Evolutionary conservation across 2,329 filamentous ascomycete species (phyloP).

Genomic region (Penicillium psychrosexuale): DNA sequence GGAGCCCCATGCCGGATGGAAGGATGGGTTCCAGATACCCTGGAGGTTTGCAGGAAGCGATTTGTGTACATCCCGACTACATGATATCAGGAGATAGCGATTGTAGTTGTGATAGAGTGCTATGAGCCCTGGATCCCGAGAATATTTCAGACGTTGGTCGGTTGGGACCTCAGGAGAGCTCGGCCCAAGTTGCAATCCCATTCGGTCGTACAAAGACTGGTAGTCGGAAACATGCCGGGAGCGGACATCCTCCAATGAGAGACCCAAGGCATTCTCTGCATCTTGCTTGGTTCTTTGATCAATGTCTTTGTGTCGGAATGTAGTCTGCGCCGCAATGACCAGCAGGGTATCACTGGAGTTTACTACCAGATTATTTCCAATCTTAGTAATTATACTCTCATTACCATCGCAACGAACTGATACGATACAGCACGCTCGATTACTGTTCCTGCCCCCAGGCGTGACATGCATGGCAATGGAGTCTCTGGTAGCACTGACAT

Average conservation of each 20-base stretch:
- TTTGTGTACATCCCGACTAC: constrained; percentile 46
- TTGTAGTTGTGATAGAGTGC: constrained; percentile 54
- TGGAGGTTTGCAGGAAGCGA: constrained; percentile 57
- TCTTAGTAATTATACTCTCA: constrained; percentile 28
- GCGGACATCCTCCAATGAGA: constrained; percentile 24
- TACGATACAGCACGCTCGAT: constrained; percentile 34
- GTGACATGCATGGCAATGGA: constrained; percentile 40
- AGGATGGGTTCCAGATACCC: constrained; percentile 54
- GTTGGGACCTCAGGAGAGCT: constrained; percentile 28
- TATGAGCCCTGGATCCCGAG: constrained; percentile 53
- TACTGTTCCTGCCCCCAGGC: constrained; percentile 37
- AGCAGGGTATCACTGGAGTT: constrained; percentile 38
- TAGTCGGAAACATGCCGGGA: constrained; percentile 38
- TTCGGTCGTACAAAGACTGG: constrained; percentile 29
- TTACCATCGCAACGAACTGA: constrained; percentile 26
- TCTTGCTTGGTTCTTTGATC: constrained; percentile 29
- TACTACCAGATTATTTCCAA: constrained; percentile 39
- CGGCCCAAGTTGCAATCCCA: constrained; percentile 28
- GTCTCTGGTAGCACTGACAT: constrained; percentile 27
- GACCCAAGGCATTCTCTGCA: constrained; percentile 22
- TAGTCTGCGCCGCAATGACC: constrained; percentile 41
- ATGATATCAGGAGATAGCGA: constrained; percentile 55
- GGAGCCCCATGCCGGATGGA: constrained; percentile 50
- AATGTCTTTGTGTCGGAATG: constrained; percentile 34
- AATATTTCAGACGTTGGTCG: constrained; percentile 26